Percentiles rank a stretch among this genome's conserved stretches.
Evolutionary conservation across 2,329 filamentous ascomycete species (phyloP).

Genomic region (Calonectria fujianensis): DNA sequence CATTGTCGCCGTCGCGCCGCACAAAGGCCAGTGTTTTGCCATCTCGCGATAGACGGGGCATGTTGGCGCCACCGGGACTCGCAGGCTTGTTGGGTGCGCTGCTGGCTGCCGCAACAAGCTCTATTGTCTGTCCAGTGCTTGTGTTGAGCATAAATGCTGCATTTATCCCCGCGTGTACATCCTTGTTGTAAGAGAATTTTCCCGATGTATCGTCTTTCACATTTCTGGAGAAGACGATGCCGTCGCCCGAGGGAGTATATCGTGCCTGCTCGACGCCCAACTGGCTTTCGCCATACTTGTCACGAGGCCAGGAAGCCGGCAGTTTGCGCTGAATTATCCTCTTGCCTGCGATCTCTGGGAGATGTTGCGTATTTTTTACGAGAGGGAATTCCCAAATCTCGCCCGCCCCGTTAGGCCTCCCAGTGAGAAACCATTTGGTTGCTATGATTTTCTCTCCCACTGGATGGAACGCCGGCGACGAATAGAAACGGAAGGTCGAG

Average conservation of each 20-base stretch:
- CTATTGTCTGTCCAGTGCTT: background rate
- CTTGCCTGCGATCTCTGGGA: background rate
- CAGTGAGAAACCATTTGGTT: slow-evolving; percentile 21
- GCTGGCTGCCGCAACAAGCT: background rate
- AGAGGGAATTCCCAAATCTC: slow-evolving; percentile 24
- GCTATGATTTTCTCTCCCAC: background rate
- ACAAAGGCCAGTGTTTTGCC: background rate
- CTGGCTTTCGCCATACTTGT: slow-evolving; percentile 5
- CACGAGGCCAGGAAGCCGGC: background rate
- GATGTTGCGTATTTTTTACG: background rate
- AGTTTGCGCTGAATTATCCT: background rate
- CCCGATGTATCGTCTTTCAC: slow-evolving; percentile 1
- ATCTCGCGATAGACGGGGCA: slow-evolving; percentile 11
- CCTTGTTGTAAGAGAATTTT: slow-evolving; percentile 28
- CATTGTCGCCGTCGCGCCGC: background rate
- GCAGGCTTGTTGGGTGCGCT: slow-evolving; percentile 24
- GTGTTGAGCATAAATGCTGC: background rate
- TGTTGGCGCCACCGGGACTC: slow-evolving; percentile 16
- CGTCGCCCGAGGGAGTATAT: background rate
- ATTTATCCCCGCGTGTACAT: slow-evolving; percentile 22
- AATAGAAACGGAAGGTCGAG: slow-evolving; percentile 20
- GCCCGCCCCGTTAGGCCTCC: slow-evolving; percentile 10
- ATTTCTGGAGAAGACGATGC: background rate
- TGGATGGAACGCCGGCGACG: slow-evolving; percentile 5
- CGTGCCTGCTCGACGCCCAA: slow-evolving; percentile 1